These are phyloP conservation scores for rapeseed (Brassica napus) DNA, from an alignment of 345 rosid genomes.

Conservation along the genomic window DNA sequence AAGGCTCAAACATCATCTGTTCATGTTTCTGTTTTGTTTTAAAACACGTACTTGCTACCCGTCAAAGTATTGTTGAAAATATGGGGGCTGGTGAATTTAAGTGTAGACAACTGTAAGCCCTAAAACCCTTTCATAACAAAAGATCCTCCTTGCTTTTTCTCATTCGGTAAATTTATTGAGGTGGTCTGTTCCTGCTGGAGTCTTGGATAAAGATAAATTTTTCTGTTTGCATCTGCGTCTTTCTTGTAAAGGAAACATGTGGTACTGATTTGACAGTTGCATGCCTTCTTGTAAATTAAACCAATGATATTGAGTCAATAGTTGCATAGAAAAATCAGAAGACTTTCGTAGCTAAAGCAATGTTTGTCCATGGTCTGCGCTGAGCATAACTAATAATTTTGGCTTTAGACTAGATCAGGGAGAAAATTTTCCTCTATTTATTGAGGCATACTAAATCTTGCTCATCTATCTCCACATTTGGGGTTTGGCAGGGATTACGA, in stretches of 20 bases:
- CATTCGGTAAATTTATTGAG: background rate
- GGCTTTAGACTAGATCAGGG: conserved; percentile 14
- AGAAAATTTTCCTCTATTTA: conserved; percentile 12
- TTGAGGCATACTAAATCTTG: background rate
- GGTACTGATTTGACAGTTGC: conserved; percentile 4
- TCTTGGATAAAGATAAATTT: conserved; percentile 12
- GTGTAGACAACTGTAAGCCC: background rate
- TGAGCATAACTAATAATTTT: background rate
- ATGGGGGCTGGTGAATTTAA: conserved; percentile 11
- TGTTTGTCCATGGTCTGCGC: conserved; percentile 13
- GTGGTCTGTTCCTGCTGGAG: conserved; percentile 10
- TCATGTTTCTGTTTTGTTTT: conserved; percentile 9
- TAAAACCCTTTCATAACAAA: conserved; percentile 2
- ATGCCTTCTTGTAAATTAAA: conserved; percentile 7
- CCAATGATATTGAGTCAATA: conserved; percentile 1
- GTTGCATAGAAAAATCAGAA: conserved; percentile 10
- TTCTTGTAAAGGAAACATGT: conserved; percentile 14
- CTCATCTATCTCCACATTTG: conserved; percentile 18
- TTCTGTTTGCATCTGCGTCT: conserved; percentile 19
- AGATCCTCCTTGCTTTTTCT: background rate
- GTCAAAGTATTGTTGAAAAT: conserved; percentile 9
- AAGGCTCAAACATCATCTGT: conserved; percentile 22
- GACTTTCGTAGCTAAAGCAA: conserved; percentile 19
- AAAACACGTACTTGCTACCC: background rate
- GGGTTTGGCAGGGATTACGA: conserved; percentile 67